Percentiles rank a stretch among this genome's conserved stretches.
Evolutionary conservation across 208 protist genomes (phyloP).

Genomic region (Leishmania lainsoni): DNA sequence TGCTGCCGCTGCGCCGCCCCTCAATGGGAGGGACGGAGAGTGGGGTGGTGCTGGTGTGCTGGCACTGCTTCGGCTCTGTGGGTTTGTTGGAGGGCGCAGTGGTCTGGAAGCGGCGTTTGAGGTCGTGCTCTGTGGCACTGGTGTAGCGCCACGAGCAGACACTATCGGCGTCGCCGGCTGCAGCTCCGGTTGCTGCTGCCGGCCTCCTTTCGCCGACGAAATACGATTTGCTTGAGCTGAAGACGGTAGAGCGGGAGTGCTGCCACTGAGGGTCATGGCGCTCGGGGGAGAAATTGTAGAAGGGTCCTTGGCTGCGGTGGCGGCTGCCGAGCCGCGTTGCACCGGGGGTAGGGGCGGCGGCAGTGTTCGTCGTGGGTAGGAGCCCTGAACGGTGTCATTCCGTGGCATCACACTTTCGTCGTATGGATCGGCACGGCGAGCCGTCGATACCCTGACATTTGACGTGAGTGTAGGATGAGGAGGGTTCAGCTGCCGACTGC

Average conservation of each 20-base stretch:
- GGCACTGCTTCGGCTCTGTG: constrained; percentile 6
- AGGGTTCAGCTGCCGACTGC: constrained; percentile 4
- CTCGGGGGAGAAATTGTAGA: background rate
- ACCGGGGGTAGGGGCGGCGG: constrained; percentile 33
- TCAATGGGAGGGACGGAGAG: background rate
- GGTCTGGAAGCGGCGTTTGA: constrained; percentile 21
- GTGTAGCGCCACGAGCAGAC: background rate
- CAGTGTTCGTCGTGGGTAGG: constrained; percentile 30
- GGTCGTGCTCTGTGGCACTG: constrained; percentile 12
- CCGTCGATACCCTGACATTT: background rate
- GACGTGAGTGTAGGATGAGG: constrained; percentile 1
- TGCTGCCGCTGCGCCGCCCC: background rate
- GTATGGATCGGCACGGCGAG: constrained; percentile 11
- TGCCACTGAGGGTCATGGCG: background rate
- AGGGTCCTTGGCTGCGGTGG: constrained; percentile 3
- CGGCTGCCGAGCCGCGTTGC: constrained; percentile 26
- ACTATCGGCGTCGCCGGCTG: background rate
- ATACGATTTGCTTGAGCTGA: constrained; percentile 19
- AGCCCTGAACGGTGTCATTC: constrained; percentile 20
- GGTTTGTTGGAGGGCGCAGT: constrained; percentile 10
- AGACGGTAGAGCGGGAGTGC: constrained; percentile 8
- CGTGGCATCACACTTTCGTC: constrained; percentile 22
- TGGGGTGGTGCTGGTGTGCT: constrained; percentile 8
- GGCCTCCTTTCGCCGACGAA: constrained; percentile 10
- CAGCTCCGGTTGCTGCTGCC: background rate